phyloP scores from a whole-genome alignment of 768 basidiomycete genomes.

The Boletus fagicola region DNA sequence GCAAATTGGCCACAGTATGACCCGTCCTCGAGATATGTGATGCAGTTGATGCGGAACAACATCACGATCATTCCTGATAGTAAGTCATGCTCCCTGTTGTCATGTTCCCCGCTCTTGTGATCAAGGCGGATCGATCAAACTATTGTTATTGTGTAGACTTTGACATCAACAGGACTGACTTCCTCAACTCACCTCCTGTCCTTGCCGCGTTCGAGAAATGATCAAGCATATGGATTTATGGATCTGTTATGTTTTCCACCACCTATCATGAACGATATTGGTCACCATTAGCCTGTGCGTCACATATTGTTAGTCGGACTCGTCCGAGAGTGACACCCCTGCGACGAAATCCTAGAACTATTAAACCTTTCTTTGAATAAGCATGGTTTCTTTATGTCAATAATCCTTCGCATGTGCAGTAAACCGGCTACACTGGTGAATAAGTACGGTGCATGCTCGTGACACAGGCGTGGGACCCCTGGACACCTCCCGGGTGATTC shows the following conservation, averaged over 20 bases:
- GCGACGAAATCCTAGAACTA: too few species aligned
- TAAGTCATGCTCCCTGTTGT: constrained; percentile 16
- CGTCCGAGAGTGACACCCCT: too few species aligned
- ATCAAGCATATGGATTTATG: background rate
- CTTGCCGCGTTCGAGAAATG: constrained; percentile 20
- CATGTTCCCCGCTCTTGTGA: background rate
- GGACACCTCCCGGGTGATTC: too few species aligned
- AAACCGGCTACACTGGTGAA: too few species aligned
- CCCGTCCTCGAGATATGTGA: constrained; percentile 32
- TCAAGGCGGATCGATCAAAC: background rate
- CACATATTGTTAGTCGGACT: background rate
- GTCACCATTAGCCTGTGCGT: background rate
- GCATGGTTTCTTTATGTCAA: too few species aligned
- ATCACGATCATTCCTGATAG: constrained; percentile 55
- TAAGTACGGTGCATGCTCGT: too few species aligned
- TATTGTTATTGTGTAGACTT: constrained; percentile 1
- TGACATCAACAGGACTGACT: constrained; percentile 8
- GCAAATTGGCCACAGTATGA: constrained; percentile 46
- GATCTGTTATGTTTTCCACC: background rate
- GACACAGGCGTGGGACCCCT: too few species aligned
- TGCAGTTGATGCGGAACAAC: constrained; percentile 53
- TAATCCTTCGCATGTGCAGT: too few species aligned
- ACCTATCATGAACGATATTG: background rate
- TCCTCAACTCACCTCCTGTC: constrained; percentile 14
- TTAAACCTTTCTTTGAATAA: too few species aligned